Percentiles rank a stretch among this genome's conserved stretches.
Evolutionary conservation across 2,329 filamentous ascomycete species (phyloP).

Genomic region (Achaetomium macrosporum): DNA sequence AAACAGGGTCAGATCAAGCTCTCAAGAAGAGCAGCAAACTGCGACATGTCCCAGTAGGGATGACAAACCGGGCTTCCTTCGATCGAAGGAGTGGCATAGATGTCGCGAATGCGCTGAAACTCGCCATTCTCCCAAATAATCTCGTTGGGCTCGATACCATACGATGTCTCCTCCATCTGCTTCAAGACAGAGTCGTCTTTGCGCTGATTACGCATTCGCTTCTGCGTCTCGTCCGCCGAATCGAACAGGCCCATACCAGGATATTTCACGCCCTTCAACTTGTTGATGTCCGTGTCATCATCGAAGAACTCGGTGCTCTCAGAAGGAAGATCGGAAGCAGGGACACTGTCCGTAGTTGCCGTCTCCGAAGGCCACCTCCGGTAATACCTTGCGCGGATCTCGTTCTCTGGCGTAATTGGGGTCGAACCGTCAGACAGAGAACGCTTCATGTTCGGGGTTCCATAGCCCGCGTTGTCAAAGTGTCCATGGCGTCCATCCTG

Average conservation of each 20-base stretch:
- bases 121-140: constrained; percentile 53
- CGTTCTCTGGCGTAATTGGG: constrained; percentile 17
- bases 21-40: not conserved
- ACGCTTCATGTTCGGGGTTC: constrained; percentile 21
- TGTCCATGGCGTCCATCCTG: constrained; percentile 14
- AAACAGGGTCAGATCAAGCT: not conserved
- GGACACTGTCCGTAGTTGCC: constrained; percentile 24
- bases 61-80: constrained; percentile 45
- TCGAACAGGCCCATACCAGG: constrained; percentile 80
- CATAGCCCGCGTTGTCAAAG: constrained; percentile 20
- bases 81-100: constrained; percentile 54
- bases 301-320: constrained; percentile 26
- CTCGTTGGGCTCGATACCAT: constrained; percentile 58
- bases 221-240: constrained; percentile 67
- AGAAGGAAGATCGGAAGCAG: constrained; percentile 21
- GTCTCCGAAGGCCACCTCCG: constrained; percentile 29
- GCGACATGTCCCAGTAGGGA: not conserved
- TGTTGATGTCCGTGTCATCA: constrained; percentile 32
- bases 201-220: constrained; percentile 69
- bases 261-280: constrained; percentile 67
- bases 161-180: constrained; percentile 59
- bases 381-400: constrained; percentile 18
- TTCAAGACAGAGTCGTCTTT: constrained; percentile 67
- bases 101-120: constrained; percentile 47
- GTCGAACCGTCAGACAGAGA: constrained; percentile 14